Evolutionary conservation across 2,329 filamentous ascomycete species (phyloP).

Genomic region (Aspergillaceae sp.): DNA sequence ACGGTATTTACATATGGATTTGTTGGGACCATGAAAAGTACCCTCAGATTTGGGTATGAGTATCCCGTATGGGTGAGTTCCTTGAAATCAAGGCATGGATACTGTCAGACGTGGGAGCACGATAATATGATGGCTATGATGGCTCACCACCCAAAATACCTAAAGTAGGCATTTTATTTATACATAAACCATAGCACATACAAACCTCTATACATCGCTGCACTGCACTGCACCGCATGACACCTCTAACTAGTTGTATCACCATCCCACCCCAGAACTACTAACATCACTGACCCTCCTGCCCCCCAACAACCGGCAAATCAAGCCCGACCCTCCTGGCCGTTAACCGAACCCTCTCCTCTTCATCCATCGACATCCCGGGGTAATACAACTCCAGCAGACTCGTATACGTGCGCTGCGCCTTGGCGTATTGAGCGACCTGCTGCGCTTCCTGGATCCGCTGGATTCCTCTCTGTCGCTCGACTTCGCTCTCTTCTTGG

Average conservation of each 20-base stretch:
- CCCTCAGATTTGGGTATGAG: too few relatives aligned
- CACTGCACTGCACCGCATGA: background rate
- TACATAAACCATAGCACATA: too few relatives aligned
- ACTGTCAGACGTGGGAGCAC: too few relatives aligned
- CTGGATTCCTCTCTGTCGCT: conserved; percentile 10
- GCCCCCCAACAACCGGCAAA: conserved; percentile 57
- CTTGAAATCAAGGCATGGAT: too few relatives aligned
- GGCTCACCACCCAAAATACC: too few relatives aligned
- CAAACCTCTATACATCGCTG: background rate
- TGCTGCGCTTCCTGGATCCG: conserved; percentile 58
- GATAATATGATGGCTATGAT: background rate
- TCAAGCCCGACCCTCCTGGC: conserved; percentile 87
- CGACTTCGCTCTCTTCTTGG: conserved; percentile 17
- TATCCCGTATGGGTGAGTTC: too few relatives aligned
- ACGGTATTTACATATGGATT: too few relatives aligned
- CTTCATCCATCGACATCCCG: conserved; percentile 76
- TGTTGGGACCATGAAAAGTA: too few relatives aligned
- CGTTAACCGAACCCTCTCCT: conserved; percentile 72
- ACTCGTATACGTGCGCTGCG: conserved; percentile 75
- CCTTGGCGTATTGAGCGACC: conserved; percentile 67
- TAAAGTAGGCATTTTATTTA: too few relatives aligned
- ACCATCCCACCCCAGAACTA: conserved; percentile 2
- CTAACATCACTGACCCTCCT: conserved; percentile 1
- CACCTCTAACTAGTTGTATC: background rate
- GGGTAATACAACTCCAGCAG: conserved; percentile 90